Evolutionary conservation across 2,329 filamentous ascomycete species (phyloP), one percentile per base, ranked within the genome.

Genomic region (Penicillium griseofulvum): DNA sequence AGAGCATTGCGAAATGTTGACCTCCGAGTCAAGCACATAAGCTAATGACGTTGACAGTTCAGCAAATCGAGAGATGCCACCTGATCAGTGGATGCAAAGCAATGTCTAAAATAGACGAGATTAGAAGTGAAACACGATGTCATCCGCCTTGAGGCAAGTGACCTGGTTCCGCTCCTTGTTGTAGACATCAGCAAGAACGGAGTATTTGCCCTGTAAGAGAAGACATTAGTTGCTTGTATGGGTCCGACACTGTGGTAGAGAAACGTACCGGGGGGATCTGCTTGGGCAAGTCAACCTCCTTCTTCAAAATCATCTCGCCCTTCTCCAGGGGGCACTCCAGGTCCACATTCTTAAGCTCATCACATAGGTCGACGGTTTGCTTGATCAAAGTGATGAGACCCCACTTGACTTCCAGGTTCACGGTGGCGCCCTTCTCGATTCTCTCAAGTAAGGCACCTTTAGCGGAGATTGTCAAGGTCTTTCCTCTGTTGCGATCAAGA

Each of bases 361-460:
- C 89, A 80, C 94, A 99, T 36, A 97, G 83, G 70, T 96, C 88
- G 67, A 87, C 86, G 63, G 82, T 83, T 62, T 89, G 89, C 74
- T 84, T 90, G 74, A 99, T 85, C 61, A 99, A 83, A 52, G 86
- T 89, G 74, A 99, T 97, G 63, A 96, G 81, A 57, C 93, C 93
- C 74, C 96, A 97, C 78, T 96, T 97, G 77, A 99, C 93, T 63
- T 87, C 83, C 38, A 99, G 74, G 45, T 87, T 81, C 59, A 97
- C 88, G 66, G 89, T 90, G 57, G 93, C 90, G 55, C 91, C 93
- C 55, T 91, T 73, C 52, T 86, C 83, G 61, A 99, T 86, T 49
- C 81, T 76, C 68, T 95, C 76, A 64, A 81, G 82, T 61, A 97
- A 83, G n/a, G 78, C 84, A 54, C 93, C 94, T 31, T 78, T 81